Conservation (phyloP, 176 grass and related monocot species). For the Carex scoparia region DNA sequence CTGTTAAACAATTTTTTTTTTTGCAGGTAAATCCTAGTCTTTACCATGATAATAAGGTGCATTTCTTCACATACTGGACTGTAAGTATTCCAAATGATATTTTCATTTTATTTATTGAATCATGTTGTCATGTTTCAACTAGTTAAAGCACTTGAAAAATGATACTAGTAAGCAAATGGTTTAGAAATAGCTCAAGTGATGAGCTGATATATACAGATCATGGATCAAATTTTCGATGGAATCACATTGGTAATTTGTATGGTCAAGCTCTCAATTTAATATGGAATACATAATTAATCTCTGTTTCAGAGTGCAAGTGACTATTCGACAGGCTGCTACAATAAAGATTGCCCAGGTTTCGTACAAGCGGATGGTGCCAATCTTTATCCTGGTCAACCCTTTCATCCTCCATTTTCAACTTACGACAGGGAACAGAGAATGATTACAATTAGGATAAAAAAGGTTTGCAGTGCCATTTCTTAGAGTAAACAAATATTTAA, state of each 20-base stretch:
- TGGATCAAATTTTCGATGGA: not conserved
- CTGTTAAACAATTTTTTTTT: not conserved
- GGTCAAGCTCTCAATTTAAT: not conserved
- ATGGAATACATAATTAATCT: not conserved
- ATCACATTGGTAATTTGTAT: not conserved
- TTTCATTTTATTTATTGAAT: not conserved
- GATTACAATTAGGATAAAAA: slow-evolving; percentile 12
- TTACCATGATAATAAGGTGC: not conserved
- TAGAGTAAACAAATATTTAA: not conserved
- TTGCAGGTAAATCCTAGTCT: not conserved
- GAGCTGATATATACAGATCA: no score
- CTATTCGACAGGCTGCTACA: slow-evolving; percentile 4
- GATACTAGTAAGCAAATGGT: not conserved
- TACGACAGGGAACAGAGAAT: not conserved
- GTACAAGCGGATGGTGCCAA: not conserved
- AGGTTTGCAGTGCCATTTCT: not conserved
- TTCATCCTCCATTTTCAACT: not conserved
- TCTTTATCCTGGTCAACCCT: not conserved
- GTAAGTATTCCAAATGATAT: not conserved
- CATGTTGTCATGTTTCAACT: not conserved
- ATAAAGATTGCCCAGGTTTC: not conserved
- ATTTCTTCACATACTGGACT: slow-evolving; percentile 13
- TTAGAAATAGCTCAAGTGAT: no score
- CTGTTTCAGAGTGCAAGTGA: not conserved
- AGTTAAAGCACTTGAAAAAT: not conserved